Base-by-base conservation (phyloP, 2,329 filamentous ascomycete genomes). In the Verticillium tricorpus region DNA sequence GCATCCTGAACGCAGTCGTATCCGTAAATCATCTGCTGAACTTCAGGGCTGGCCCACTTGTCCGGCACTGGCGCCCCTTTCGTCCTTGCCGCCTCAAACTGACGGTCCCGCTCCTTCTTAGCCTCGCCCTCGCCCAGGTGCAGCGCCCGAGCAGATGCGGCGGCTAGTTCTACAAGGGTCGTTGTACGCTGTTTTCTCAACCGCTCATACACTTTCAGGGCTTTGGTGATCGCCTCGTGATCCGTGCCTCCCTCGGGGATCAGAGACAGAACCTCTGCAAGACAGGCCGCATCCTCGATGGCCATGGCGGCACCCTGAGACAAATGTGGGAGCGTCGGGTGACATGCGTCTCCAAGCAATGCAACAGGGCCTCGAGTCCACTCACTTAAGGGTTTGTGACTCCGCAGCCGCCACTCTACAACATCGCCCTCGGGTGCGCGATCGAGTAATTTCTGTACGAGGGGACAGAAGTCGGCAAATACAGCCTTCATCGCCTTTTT, bases 21-120 rank as follows among this genome's bases (percentile, higher is more conserved):
- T 12, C 82, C 81, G 72, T 89, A 89, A 63, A 89, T 84, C 80
- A 84, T 83, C 72, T 82, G 80, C 73, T 90, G 87, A 52, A 89
- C 85, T 68, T 89, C 87, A 11, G 86, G 85, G 72, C 88, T 88
- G 3, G 86, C 86, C 88, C 88, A 90, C 76, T 89, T 89, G 74
- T 90, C 87, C 2, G 86, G 86, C 63, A 83, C 83, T 3, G 56
- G 56, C 61, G 75, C 80, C 64, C 74, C 79, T 69, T 80, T 82
- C 71, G 68, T 77, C 67, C 77, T 79, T 64, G 83, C 77, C 60
- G 81, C 76, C 52, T 79, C 81, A 70, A 87, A 85, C 74, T 79
- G 77, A 61, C 75, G 78, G 67, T 88, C 85, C 39, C 85, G 78
- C 75, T 86, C 83, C 70, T 85, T 82, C 68, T 82, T 83, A 32